Conservation (phyloP, 495 filamentous ascomycete species). For the Podospora comata region DNA sequence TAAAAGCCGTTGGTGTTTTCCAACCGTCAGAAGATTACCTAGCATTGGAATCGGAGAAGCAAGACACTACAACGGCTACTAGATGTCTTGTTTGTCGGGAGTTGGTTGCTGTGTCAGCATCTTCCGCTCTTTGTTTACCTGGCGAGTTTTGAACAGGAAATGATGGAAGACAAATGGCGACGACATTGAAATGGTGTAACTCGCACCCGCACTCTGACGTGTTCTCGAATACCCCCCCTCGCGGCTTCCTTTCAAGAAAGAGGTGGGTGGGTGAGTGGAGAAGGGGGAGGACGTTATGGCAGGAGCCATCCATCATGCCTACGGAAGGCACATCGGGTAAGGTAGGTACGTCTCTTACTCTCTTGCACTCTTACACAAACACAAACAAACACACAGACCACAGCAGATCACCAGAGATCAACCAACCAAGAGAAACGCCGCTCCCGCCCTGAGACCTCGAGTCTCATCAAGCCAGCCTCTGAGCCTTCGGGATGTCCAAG, state of each 20-base stretch:
- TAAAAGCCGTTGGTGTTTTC: not conserved
- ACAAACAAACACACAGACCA: not conserved
- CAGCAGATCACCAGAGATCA: not conserved
- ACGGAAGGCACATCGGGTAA: not conserved
- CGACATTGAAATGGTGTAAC: not conserved
- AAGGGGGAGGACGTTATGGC: not conserved
- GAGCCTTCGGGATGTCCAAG: not conserved
- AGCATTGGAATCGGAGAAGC: no score
- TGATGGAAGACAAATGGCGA: no score
- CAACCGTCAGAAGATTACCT: not conserved
- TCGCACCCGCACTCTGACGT: slow-evolving; percentile 9
- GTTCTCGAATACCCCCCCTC: slow-evolving; percentile 4
- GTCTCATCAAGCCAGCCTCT: slow-evolving; percentile 1
- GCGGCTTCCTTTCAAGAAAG: not conserved
- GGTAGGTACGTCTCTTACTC: not conserved
- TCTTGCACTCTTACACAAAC: not conserved
- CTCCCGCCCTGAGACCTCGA: slow-evolving; percentile 16
- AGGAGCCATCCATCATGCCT: not conserved
- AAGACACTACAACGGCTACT: no score
- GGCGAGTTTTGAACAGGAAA: no score
- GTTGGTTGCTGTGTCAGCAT: not conserved
- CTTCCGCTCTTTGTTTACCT: no score
- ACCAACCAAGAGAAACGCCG: not conserved
- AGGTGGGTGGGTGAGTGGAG: not conserved
- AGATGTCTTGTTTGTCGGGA: not conserved